Percentiles rank a stretch among this genome's conserved stretches.
Evolutionary conservation across 352 stramenopile species (phyloP).

Genomic region (Pythium utonaiense): DNA sequence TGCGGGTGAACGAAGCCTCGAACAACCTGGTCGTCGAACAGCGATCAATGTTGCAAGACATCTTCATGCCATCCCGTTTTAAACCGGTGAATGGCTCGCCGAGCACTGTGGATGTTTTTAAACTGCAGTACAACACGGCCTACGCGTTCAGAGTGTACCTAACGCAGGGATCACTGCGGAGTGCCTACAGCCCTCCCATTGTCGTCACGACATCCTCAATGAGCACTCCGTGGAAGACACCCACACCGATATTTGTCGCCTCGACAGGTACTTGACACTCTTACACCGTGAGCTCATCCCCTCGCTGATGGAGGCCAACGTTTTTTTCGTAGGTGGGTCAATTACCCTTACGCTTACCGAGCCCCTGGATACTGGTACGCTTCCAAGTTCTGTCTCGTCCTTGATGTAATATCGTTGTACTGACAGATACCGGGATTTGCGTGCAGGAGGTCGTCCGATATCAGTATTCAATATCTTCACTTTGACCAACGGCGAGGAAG

Average conservation of each 20-base stretch:
- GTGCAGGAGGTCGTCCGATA: slow-evolving; percentile 10
- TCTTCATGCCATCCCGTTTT: slow-evolving; percentile 24
- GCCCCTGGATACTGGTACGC: slow-evolving; percentile 23
- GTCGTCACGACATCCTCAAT: slow-evolving; percentile 28
- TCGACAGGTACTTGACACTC: slow-evolving; percentile 33
- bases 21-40: slow-evolving; percentile 30
- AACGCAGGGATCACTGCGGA: slow-evolving; percentile 17
- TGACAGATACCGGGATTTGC: neutral
- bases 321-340: slow-evolving; percentile 15
- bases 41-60: slow-evolving; percentile 18
- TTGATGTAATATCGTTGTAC: too few relatives aligned
- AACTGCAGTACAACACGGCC: slow-evolving; percentile 38
- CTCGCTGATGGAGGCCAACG: too few relatives aligned
- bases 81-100: slow-evolving; percentile 2
- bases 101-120: slow-evolving; percentile 30
- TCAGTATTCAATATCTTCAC: slow-evolving; percentile 14
- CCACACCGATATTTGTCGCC: slow-evolving; percentile 25
- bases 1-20: neutral
- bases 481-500: too few relatives aligned
- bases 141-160: slow-evolving; percentile 49
- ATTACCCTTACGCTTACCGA: slow-evolving; percentile 13
- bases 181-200: slow-evolving; percentile 25
- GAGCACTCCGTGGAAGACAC: slow-evolving; percentile 33
- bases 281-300: too few relatives aligned
- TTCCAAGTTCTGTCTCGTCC: neutral